These are phyloP conservation scores for Rhizopogon parksii DNA, from an alignment of 1,284 basidiomycete species.

Conservation along the genomic window DNA sequence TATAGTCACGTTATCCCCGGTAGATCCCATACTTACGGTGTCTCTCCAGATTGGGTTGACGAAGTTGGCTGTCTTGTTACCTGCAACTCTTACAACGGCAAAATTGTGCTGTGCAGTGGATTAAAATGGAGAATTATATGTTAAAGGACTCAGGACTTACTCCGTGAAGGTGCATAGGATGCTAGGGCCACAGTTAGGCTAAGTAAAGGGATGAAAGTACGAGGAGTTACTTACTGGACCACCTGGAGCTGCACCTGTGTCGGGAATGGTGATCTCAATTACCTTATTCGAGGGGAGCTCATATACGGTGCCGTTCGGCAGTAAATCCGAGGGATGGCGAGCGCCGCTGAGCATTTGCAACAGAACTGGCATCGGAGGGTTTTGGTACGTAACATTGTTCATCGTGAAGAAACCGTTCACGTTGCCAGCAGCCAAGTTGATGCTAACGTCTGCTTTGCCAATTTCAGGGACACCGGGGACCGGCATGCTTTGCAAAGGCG, in stretches of 20 bases:
- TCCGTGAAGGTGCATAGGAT: slow-evolving; percentile 32
- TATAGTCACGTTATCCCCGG: slow-evolving; percentile 25
- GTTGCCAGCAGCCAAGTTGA: slow-evolving; percentile 25
- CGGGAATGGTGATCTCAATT: slow-evolving; percentile 37
- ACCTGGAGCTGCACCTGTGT: slow-evolving; percentile 22
- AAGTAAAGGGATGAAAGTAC: not conserved
- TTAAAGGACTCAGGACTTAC: slow-evolving; percentile 19
- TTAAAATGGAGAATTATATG: not conserved
- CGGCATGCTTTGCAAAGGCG: slow-evolving; percentile 19
- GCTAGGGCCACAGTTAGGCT: slow-evolving; percentile 12
- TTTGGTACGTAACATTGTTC: slow-evolving; percentile 30
- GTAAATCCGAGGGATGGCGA: slow-evolving; percentile 34
- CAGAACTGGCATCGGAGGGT: slow-evolving; percentile 40
- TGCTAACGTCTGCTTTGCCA: slow-evolving; percentile 32
- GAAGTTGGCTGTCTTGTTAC: slow-evolving; percentile 24
- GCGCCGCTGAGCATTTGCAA: slow-evolving; percentile 48
- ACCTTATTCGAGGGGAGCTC: slow-evolving; percentile 38
- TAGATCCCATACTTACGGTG: slow-evolving; percentile 26
- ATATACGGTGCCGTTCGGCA: slow-evolving; percentile 40
- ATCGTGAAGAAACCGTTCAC: slow-evolving; percentile 23
- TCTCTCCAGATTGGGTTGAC: slow-evolving; percentile 26
- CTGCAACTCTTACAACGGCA: slow-evolving; percentile 27
- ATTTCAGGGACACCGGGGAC: slow-evolving; percentile 27
- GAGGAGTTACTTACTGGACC: slow-evolving; percentile 29
- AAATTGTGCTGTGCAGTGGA: slow-evolving; percentile 32